phyloP scores from a whole-genome alignment of 768 basidiomycete species.

The Lanmaoa rubissima region DNA sequence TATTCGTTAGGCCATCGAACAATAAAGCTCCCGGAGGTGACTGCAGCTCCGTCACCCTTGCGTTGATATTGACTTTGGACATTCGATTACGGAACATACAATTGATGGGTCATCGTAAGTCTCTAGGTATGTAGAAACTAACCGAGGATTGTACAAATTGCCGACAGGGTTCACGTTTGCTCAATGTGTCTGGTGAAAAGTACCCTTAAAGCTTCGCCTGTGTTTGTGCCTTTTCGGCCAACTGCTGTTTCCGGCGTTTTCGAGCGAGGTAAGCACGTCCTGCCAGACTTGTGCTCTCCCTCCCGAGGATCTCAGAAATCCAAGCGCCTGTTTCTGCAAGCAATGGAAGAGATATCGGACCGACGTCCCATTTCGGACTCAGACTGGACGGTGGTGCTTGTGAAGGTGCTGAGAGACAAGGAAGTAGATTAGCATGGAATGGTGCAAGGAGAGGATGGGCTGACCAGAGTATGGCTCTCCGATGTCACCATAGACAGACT shows the following conservation, averaged over 20 bases:
- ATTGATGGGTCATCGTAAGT: too few species aligned
- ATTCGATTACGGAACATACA: too few species aligned
- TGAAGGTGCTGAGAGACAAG: background rate
- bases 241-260: conserved; percentile 35
- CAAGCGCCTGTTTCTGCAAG: conserved; percentile 79
- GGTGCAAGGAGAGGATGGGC: background rate
- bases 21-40: too few species aligned
- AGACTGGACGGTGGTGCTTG: background rate
- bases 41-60: too few species aligned
- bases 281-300: conserved; percentile 72
- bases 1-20: too few species aligned
- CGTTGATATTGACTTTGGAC: too few species aligned
- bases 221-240: conserved; percentile 15
- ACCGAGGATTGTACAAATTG: too few species aligned
- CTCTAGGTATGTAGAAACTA: too few species aligned
- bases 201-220: conserved; percentile 8
- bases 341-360: conserved; percentile 57
- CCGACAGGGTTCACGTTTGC: too few species aligned
- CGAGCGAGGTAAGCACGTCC: conserved; percentile 68
- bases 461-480: conserved; percentile 34
- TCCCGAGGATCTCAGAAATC: conserved; percentile 68
- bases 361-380: conserved; percentile 29
- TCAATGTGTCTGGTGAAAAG: background rate
- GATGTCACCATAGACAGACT: conserved; percentile 53
- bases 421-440: background rate